Evolutionary conservation across 2,329 filamentous ascomycete genomes (phyloP), one percentile per base, ranked within the genome.

Genomic region (Hypoxylon sp.): DNA sequence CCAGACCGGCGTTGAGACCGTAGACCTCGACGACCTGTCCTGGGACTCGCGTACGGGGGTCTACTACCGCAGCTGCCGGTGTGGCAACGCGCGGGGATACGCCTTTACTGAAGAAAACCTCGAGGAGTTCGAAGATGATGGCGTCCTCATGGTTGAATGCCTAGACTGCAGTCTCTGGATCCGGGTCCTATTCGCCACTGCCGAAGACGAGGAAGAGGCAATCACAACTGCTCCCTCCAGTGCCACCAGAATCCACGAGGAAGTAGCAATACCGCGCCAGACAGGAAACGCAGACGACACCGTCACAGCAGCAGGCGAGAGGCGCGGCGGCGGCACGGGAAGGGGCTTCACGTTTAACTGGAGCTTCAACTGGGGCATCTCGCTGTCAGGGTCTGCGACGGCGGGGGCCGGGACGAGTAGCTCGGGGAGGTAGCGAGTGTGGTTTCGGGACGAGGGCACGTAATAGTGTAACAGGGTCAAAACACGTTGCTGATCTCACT

Each of bases 121-220:
- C 51, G 85, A 88, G 68, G 86, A 85, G 73, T 85, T 83, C 39
- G 83, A 81, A 47, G 85, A 87, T 53, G 81, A 85, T 67, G 85
- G 88, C 7, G 87, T 89, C 73, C 76, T 91, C 48, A 81, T 90
- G 75, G 88, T 91, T 41, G 88, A 87, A 9, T 91, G 89, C 72
- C 81, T 82, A 60, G 88, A 90, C 71, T 91, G 89, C 70, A 91
- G 88, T 73, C 79, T 91, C 47, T 91, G 88, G 88, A 75, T 91
- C 54, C 84, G 84, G 60, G 87, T 91, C 37, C 82, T 88, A 53
- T 91, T 90, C 80, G 87, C 85, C 7, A 81, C 88, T 12, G 77
- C 87, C 27, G 83, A 80, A 11, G 77, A 80, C 0, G 71, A 73
- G 0, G 73, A 73, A 0, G 74, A 72, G 3, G 11, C 63, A 1